phyloP scores from a whole-genome alignment of 257 asterid genomes.

The Solanum etuberosum region DNA sequence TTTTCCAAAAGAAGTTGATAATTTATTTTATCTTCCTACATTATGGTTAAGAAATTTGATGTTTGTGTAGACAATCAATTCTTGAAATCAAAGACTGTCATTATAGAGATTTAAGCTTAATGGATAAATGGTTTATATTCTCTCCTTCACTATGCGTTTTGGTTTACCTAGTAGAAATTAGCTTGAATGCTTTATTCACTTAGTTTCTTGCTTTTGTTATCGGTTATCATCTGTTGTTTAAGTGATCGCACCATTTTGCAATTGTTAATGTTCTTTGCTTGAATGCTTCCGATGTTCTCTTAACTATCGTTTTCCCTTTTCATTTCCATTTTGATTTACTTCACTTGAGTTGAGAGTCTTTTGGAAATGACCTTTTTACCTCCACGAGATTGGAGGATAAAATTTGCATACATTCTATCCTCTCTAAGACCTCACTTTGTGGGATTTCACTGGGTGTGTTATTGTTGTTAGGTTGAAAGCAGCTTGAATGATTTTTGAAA shows the following conservation, averaged over 20 bases:
- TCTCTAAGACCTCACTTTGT: background rate
- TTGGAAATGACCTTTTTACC: background rate
- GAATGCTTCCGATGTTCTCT: background rate
- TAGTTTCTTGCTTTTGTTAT: background rate
- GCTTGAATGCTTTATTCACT: background rate
- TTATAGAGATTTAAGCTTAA: background rate
- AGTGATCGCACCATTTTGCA: background rate
- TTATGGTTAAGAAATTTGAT: background rate
- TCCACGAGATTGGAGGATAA: background rate
- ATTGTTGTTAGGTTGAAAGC: background rate
- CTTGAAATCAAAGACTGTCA: background rate
- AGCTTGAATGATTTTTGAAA: background rate
- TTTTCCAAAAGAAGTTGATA: background rate
- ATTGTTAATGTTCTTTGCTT: background rate
- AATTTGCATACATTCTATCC: background rate
- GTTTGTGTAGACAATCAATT: background rate
- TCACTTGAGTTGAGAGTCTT: background rate
- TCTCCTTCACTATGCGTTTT: background rate
- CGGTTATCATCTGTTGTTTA: background rate
- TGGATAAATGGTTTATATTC: background rate
- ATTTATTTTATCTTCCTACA: background rate
- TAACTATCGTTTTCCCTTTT: background rate
- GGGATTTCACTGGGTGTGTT: background rate
- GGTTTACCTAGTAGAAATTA: background rate
- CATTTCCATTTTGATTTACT: background rate